Evolutionary conservation across 495 filamentous ascomycete species (phyloP).

Genomic region (Neurospora sp.): DNA sequence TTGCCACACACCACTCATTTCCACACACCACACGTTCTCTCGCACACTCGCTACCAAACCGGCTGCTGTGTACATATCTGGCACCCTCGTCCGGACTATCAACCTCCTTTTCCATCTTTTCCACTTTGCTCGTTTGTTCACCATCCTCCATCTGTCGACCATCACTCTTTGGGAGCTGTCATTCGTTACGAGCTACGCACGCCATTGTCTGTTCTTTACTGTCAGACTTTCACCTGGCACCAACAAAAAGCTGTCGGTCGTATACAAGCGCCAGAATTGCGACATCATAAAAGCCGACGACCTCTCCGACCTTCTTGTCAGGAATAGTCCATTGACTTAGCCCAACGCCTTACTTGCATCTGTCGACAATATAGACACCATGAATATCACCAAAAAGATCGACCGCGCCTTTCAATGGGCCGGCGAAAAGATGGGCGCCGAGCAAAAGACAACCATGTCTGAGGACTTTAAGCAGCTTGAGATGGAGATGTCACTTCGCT

Average conservation of each 20-base stretch:
- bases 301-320: neutral
- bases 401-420: slow-evolving; percentile 98
- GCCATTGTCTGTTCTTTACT: neutral
- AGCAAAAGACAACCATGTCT: slow-evolving; percentile 77
- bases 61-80: neutral
- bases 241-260: neutral
- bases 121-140: neutral
- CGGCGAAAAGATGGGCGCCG: slow-evolving; percentile 90
- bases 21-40: neutral
- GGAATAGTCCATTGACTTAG: neutral
- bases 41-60: neutral
- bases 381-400: slow-evolving; percentile 95
- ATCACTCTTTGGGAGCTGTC: neutral
- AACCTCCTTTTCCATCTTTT: neutral
- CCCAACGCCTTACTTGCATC: neutral
- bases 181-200: neutral
- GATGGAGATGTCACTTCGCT: slow-evolving; percentile 81
- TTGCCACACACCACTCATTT: neutral
- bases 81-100: neutral
- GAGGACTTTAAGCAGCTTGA: slow-evolving; percentile 94
- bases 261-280: neutral
- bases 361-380: slow-evolving; percentile 23
- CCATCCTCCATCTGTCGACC: neutral
- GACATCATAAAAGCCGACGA: neutral
- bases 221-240: neutral